Evolutionary conservation across 768 basidiomycete species (phyloP), one percentile per base, ranked within the genome.

Genomic region (Pluteus cervinus): DNA sequence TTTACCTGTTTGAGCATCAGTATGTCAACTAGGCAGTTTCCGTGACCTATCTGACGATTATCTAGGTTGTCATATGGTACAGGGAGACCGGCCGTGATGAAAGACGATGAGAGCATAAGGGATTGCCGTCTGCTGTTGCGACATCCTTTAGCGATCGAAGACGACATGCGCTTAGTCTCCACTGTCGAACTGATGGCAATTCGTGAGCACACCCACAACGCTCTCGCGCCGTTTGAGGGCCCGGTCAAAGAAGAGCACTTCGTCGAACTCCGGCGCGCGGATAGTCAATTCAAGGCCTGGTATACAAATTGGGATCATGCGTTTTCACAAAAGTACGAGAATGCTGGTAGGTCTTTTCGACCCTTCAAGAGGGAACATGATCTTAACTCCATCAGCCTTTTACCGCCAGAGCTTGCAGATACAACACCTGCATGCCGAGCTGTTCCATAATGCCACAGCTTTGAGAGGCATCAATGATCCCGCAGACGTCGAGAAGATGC

Each of bases 1-100:
- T 93, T 11, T 93, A 91, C 54, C 75, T 94, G 24, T 90, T 93
- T 54, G 92, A 94, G 53, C 90, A 93, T 55, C 91, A 94, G 87
- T 91, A 50, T 48, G 86, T 75, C 16, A 16, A 29, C 14, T 4
- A 9, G 16, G 29, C 17, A 34, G 12, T 6, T 33, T 29, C 17
- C 7, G 11, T 24, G 24, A 12, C 24, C 15, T 37, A 12, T 37
- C 31, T 47, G 24, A 30, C 22, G 25, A 31, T 5, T 23, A 38
- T 20, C n/a, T 46, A 94, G 91, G 53, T 72, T 97, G 60, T 93
- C 91, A 0, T 97, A 93, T 49, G 93, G 92, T 3, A 94, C 87
- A 26, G 92, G 92, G 7, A 82, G 92, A 24, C 91, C 92, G 2
- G 88, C 91, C 1, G 89, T 96, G 30, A 65, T 96, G 20, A 86